Evolutionary conservation across 805 yeast species (phyloP), one percentile per base, ranked within the genome.

Genomic region (Kluyveromyces siamensis): DNA sequence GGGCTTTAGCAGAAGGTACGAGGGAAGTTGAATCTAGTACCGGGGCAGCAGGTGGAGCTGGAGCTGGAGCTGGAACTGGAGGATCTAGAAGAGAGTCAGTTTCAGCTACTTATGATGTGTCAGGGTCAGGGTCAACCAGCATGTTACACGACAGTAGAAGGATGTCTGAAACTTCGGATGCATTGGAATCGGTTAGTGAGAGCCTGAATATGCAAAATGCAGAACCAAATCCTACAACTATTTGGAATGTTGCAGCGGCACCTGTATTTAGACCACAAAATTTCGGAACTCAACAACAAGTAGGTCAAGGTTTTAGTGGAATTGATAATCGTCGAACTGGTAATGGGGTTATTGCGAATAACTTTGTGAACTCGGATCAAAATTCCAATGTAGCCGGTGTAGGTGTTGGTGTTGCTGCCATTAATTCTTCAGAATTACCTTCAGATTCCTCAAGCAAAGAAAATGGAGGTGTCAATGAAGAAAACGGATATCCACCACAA

Each of bases 1-100:
- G 59, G 48, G 53, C 67, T 16, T 47, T 66, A 36, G 62, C 65
- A 25, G 69, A 65, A 45, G 68, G 68, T 17, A 66, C 70, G 1
- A 55, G 60, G 27, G 70, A 66, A 54, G 53, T 66, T 27, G 70
- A 50, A 35, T 35, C 45, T 39, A 50, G 45, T 18, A 30, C 44
- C 10, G 39, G 17, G 21, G n/a, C n/a, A 7, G 27, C 13, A 7
- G 27, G 35, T 38, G 50, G 37, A 27, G 17, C 13, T 21, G 25
- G 25, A 30, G 42, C n/a, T n/a, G n/a, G n/a, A n/a, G n/a, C n/a
- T n/a, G n/a, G 37, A 27, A 25, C 13, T 21, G 25, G 25, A 30
- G 42, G 27, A 36, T 37, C 42, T 13, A 41, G 46, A 30, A 21
- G 38, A 27, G 43, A 33, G n/a, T 39, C 35, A 21, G 40, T 27